phyloP scores from a whole-genome alignment of 768 basidiomycete genomes.

The Suillus hirtellus region DNA sequence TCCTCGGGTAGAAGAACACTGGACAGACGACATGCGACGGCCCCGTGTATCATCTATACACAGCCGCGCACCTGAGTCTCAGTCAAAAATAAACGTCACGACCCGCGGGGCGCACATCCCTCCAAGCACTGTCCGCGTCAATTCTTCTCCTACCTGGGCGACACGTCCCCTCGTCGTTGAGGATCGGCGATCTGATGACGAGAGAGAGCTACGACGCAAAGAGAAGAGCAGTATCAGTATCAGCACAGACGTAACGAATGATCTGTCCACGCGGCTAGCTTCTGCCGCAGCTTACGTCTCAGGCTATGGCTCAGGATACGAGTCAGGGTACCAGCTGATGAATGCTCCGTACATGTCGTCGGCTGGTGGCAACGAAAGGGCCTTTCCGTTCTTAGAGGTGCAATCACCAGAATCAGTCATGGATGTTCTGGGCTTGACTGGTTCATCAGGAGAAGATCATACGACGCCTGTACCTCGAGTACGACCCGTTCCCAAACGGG shows the following conservation, averaged over 20 bases:
- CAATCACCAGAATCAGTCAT: constrained; percentile 27
- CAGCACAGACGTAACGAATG: constrained; percentile 2
- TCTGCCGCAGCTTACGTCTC: constrained; percentile 38
- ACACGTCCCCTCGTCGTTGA: constrained; percentile 30
- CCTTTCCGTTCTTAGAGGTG: constrained; percentile 29
- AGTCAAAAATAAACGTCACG: constrained; percentile 12
- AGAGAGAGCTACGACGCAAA: constrained; percentile 22
- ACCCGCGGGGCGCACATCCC: constrained; percentile 29
- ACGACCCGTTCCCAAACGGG: constrained; percentile 23
- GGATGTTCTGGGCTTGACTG: constrained; percentile 29
- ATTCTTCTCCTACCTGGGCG: constrained; percentile 35
- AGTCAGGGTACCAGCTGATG: constrained; percentile 26
- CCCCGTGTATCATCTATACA: constrained; percentile 16
- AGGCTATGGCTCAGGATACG: constrained; percentile 39
- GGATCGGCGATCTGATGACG: constrained; percentile 32
- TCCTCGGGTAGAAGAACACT: constrained; percentile 26
- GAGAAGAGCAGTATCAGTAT: constrained; percentile 10
- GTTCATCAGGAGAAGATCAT: constrained; percentile 28
- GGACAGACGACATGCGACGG: constrained; percentile 19
- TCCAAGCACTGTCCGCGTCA: constrained; percentile 33
- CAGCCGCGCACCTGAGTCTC: constrained; percentile 11
- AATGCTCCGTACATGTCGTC: constrained; percentile 25
- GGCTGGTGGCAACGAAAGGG: constrained; percentile 24
- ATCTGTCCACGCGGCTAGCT: constrained; percentile 25
- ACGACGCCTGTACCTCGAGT: constrained; percentile 27